phyloP scores from a whole-genome alignment of 2,329 filamentous ascomycete genomes.

The Fusarium equiseti region DNA sequence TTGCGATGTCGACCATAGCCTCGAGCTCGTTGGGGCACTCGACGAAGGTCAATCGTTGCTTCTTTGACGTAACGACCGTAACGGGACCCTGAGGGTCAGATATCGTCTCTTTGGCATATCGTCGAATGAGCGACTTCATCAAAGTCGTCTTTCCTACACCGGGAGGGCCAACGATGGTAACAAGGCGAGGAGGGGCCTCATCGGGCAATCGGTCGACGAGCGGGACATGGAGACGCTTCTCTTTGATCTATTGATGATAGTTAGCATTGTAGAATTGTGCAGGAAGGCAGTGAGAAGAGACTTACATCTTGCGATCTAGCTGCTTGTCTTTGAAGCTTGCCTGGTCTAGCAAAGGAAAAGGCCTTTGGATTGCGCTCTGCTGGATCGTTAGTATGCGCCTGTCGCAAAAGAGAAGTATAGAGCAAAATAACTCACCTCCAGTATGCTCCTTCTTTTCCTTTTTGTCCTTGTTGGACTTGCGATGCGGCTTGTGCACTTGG shows the following conservation, averaged over 20 bases:
- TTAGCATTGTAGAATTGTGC: constrained; percentile 39
- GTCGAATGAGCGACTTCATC: constrained; percentile 91
- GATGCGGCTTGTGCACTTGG: constrained; percentile 86
- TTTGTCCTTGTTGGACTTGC: constrained; percentile 91
- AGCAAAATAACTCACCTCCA: constrained; percentile 12
- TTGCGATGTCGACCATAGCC: constrained; percentile 96
- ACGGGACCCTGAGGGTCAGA: constrained; percentile 91
- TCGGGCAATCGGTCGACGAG: constrained; percentile 96
- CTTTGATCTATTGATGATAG: constrained; percentile 75
- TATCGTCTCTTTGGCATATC: constrained; percentile 96
- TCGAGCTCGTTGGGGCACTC: constrained; percentile 98
- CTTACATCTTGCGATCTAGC: constrained; percentile 78
- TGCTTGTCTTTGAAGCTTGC: constrained; percentile 80
- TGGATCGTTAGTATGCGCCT: constrained; percentile 40
- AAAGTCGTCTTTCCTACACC: constrained; percentile 96
- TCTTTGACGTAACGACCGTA: constrained; percentile 96
- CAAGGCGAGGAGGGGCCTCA: constrained; percentile 92
- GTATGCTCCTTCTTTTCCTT: constrained; percentile 69
- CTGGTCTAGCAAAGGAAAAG: constrained; percentile 86
- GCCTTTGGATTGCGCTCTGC: constrained; percentile 87
- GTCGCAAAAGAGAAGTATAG: not conserved
- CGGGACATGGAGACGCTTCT: constrained; percentile 95
- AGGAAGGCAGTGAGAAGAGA: not conserved
- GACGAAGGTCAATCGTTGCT: constrained; percentile 92
- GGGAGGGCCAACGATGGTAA: constrained; percentile 93